Evolutionary conservation across 169 alveolate species (phyloP).

Genomic region (Miamiensis avidus): DNA sequence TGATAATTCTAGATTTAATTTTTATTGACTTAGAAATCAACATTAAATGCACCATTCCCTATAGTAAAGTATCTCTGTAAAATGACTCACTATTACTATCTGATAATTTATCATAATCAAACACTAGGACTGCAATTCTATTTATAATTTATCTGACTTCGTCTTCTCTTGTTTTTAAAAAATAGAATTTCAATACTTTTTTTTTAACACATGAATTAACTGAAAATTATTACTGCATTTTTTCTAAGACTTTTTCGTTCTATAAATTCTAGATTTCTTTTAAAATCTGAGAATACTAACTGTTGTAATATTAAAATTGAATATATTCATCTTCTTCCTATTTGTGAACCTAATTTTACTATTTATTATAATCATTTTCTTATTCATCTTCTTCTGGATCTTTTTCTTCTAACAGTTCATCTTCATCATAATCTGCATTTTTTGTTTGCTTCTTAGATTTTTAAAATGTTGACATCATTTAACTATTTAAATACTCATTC

Average conservation of each 20-base stretch:
- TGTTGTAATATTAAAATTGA: too few relatives aligned
- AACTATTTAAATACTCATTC: not conserved
- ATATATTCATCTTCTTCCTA: not conserved
- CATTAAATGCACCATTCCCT: not conserved
- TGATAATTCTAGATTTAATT: not conserved
- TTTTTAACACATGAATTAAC: too few relatives aligned
- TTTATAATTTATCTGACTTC: not conserved
- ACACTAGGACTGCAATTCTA: not conserved
- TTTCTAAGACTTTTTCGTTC: too few relatives aligned
- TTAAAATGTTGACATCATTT: too few relatives aligned
- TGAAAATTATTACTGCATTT: too few relatives aligned
- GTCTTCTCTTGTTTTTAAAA: not conserved
- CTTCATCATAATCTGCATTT: not conserved
- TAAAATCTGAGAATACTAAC: not conserved
- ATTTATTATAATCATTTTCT: not conserved
- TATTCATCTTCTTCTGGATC: not conserved
- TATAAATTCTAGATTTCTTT: not conserved
- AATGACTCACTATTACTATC: not conserved
- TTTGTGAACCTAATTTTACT: not conserved
- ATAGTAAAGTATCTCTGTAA: not conserved
- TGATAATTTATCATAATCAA: not conserved
- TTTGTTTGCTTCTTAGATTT: not conserved
- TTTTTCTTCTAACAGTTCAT: not conserved
- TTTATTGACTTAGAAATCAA: too few relatives aligned
- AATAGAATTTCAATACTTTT: too few relatives aligned